Base-by-base conservation (phyloP, 306 rosid genomes). In the Senna tora region DNA sequence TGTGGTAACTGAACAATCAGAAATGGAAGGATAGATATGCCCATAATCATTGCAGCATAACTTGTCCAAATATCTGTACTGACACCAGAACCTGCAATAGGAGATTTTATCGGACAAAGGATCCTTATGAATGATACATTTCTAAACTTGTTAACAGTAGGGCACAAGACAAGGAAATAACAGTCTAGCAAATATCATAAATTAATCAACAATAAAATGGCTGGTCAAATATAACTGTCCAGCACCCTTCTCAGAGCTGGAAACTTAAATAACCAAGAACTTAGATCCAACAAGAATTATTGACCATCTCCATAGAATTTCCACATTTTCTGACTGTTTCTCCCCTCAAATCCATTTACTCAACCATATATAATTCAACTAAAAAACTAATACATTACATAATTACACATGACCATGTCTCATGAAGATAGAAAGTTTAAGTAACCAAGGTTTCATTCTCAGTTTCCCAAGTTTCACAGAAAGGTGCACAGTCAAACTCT, bases 1-100 rank as follows among this genome's bases (percentile, higher is more conserved):
- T 95, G 99, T 28, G 93, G 99, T 20, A 95, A 63, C 73, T 95
- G 99, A 75, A 95, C 97, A 60, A 95, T 80, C 77, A 91, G 0
- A 75, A 91, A 95, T 41, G 99, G 99, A 52, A 91, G 22, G 67
- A 89, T 77, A 53, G 97, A 95, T 73, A 88, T 2, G 65, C 78
- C 79, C 99, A 95, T 91, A 68, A 95, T 89, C 72, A 34, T 84
- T 58, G 97, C 99, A 59, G 96, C 87, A 76, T 91, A 95, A 67
- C 86, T 84, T 65, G 99, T 91, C 99, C 96, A 91, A 57, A 89
- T 88, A 81, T 95, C 99, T 52, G 97, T 91, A 65, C 96, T 89
- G 63, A 95, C 87, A 67, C 99, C 99, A 86, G 99, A 89, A 70
- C 89, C 99, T 95, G 88, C 81, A 84, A 52, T 67, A 6, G 39